Percentiles rank a stretch among this genome's conserved stretches.
These are phyloP conservation scores for Trapa bicornis DNA, from an alignment of 345 rosid species.

Conservation along the genomic window DNA sequence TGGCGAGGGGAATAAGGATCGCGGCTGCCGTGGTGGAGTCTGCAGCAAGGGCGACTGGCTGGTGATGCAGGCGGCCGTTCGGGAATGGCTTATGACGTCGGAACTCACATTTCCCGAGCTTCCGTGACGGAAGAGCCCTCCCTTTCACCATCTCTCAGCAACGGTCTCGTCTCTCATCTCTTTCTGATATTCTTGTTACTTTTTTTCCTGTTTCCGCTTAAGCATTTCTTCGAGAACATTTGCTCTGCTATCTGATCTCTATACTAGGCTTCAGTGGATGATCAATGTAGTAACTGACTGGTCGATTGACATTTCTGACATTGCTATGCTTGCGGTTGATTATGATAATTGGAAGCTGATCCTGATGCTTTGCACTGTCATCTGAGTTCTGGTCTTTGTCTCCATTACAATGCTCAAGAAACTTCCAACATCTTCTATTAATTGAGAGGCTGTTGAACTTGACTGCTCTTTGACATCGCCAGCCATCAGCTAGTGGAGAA, in stretches of 20 bases:
- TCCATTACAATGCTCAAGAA: background rate
- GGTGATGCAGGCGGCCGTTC: conserved; percentile 31
- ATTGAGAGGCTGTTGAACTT: background rate
- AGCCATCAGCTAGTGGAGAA: background rate
- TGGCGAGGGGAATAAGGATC: conserved; percentile 13
- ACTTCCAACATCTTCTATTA: background rate
- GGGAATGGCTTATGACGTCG: conserved; percentile 62
- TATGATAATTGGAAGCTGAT: background rate
- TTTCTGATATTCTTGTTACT: background rate
- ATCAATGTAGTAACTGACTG: background rate
- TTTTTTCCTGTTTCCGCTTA: background rate
- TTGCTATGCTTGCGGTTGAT: background rate
- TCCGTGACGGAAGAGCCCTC: conserved; percentile 39
- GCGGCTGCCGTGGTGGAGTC: conserved; percentile 13
- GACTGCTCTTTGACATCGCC: background rate
- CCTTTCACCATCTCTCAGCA: conserved; percentile 47
- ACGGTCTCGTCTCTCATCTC: conserved; percentile 26
- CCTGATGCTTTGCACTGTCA: background rate
- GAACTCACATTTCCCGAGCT: conserved; percentile 55
- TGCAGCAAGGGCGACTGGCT: conserved; percentile 17
- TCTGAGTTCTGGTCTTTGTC: background rate
- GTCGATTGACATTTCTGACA: background rate
- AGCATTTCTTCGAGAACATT: background rate
- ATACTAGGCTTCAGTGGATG: background rate
- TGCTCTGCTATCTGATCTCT: background rate